Evolutionary conservation across 1,139 yeast species (phyloP).

Genomic region (Suhomyces guaymorum): DNA sequence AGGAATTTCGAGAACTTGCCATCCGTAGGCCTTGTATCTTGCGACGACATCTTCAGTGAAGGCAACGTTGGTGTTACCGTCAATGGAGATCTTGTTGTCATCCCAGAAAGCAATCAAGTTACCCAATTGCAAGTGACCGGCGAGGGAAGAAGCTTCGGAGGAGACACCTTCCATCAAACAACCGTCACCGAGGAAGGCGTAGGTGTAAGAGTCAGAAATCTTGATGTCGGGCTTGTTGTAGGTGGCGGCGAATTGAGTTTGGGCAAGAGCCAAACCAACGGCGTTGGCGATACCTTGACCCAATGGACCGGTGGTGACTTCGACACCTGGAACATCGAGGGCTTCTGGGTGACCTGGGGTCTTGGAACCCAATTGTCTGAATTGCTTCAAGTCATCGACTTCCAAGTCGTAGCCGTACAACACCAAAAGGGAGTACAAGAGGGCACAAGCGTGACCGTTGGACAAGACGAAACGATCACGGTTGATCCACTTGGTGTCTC

Average conservation of each 20-base stretch:
- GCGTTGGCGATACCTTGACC: slow-evolving; percentile 99
- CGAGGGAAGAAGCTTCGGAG: slow-evolving; percentile 90
- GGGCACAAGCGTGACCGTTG: slow-evolving; percentile 96
- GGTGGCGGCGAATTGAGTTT: slow-evolving; percentile 86
- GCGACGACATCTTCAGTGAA: slow-evolving; percentile 91
- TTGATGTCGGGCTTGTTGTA: slow-evolving; percentile 86
- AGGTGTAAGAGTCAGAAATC: slow-evolving; percentile 74
- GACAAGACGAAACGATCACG: slow-evolving; percentile 95
- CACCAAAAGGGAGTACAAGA: slow-evolving; percentile 83
- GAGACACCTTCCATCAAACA: slow-evolving; percentile 99
- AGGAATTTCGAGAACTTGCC: slow-evolving; percentile 80
- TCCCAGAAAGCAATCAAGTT: slow-evolving; percentile 96
- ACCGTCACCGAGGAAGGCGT: slow-evolving; percentile 91
- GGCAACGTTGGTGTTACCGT: slow-evolving; percentile 87
- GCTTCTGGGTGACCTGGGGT: slow-evolving; percentile 98
- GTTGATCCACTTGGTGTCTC: slow-evolving; percentile 89
- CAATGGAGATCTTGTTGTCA: slow-evolving; percentile 96
- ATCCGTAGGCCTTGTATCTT: slow-evolving; percentile 91
- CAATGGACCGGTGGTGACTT: slow-evolving; percentile 98
- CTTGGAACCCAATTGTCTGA: slow-evolving; percentile 88
- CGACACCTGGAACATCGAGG: slow-evolving; percentile 79
- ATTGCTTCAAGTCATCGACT: slow-evolving; percentile 83
- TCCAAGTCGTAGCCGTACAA: slow-evolving; percentile 81
- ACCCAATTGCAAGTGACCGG: slow-evolving; percentile 94
- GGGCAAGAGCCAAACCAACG: slow-evolving; percentile 96